Evolutionary conservation across 306 rosid species (phyloP).

Genomic region (Psophocarpus tetragonolobus): DNA sequence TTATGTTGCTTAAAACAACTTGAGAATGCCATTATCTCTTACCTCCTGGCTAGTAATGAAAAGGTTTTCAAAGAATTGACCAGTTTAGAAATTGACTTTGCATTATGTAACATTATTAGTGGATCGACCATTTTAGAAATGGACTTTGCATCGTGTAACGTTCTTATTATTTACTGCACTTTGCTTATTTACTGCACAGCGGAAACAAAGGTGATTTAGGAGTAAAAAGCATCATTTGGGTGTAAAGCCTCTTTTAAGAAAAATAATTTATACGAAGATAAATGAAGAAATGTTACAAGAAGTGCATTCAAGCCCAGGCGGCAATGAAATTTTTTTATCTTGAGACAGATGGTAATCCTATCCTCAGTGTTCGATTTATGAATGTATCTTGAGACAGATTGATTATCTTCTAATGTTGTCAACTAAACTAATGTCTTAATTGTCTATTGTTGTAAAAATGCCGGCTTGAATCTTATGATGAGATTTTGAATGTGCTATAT

Average conservation of each 20-base stretch:
- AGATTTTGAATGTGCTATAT: neutral
- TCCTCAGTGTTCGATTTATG: neutral
- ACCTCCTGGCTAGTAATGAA: too few relatives aligned
- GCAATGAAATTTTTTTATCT: constrained; percentile 36
- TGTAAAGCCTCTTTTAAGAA: constrained; percentile 42
- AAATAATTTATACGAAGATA: constrained; percentile 42
- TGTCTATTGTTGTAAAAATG: neutral
- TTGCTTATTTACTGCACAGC: too few relatives aligned
- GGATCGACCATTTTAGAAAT: neutral
- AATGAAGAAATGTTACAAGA: constrained; percentile 56
- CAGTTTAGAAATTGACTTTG: neutral
- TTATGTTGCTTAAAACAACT: constrained; percentile 9
- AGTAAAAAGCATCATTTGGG: too few relatives aligned
- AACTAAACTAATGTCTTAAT: neutral
- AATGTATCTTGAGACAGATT: neutral
- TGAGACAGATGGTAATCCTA: constrained; percentile 41
- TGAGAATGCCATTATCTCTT: too few relatives aligned
- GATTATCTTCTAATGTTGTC: neutral
- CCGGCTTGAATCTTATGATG: neutral
- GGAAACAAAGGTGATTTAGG: constrained; percentile 46
- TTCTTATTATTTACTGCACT: neutral
- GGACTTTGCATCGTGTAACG: neutral
- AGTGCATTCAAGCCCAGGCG: constrained; percentile 47
- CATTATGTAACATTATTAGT: neutral
- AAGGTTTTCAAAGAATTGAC: neutral